Conservation (phyloP, 768 basidiomycete species). For the Trametes villosa region DNA sequence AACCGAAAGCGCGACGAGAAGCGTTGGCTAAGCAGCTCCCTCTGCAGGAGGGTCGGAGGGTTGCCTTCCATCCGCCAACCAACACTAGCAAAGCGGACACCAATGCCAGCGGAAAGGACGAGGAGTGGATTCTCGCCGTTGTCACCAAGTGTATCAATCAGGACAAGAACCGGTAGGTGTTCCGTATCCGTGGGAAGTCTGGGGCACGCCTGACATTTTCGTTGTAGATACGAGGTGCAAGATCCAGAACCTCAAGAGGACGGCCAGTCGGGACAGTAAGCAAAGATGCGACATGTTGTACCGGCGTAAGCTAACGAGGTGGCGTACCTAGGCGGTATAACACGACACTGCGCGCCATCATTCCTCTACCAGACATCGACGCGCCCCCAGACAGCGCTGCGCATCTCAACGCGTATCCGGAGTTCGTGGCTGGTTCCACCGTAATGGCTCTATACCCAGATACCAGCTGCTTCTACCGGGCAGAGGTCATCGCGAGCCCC, state of each 20-base stretch:
- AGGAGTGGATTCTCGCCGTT: conserved; percentile 81
- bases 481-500: conserved; percentile 78
- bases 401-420: conserved; percentile 71
- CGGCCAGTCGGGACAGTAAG: conserved; percentile 65
- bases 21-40: conserved; percentile 64
- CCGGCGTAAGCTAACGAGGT: too few relatives aligned
- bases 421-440: conserved; percentile 69
- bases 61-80: conserved; percentile 75
- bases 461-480: conserved; percentile 89
- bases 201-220: background rate
- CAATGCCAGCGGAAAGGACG: conserved; percentile 48
- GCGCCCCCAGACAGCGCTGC: conserved; percentile 60
- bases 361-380: conserved; percentile 78
- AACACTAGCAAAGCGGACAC: conserved; percentile 58
- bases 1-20: conserved; percentile 70
- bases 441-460: conserved; percentile 92
- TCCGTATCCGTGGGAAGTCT: background rate
- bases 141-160: conserved; percentile 70
- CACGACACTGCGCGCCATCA: conserved; percentile 70
- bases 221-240: conserved; percentile 77
- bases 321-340: conserved; percentile 57
- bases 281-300: too few relatives aligned
- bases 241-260: conserved; percentile 86
- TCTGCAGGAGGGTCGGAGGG: conserved; percentile 73
- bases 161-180: conserved; percentile 69